Evolutionary conservation across 257 asterid genomes (phyloP).

Genomic region (Lantana camara): DNA sequence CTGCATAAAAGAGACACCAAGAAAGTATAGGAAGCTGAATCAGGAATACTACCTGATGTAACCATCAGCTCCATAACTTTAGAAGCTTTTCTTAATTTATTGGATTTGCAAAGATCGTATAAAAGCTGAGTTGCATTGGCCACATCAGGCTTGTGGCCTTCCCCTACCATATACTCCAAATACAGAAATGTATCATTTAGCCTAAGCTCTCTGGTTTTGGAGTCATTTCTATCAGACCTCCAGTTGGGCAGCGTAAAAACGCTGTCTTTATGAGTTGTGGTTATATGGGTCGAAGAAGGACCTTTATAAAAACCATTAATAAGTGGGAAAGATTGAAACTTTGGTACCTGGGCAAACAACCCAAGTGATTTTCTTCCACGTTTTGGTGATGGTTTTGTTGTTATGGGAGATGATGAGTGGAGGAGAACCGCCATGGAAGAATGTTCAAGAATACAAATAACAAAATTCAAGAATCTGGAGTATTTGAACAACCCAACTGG

Average conservation of each 20-base stretch:
- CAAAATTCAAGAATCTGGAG: constrained; percentile 17
- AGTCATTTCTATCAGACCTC: constrained; percentile 70
- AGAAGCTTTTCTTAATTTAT: constrained; percentile 74
- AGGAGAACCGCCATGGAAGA: constrained; percentile 58
- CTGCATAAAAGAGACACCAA: constrained; percentile 69
- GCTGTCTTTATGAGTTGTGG: constrained; percentile 43
- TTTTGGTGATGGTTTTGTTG: constrained; percentile 55
- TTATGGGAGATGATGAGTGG: constrained; percentile 59
- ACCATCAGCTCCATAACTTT: constrained; percentile 84
- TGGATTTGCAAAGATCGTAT: constrained; percentile 80
- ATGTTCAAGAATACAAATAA: constrained; percentile 2
- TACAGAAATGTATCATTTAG: constrained; percentile 71
- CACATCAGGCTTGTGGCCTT: constrained; percentile 73
- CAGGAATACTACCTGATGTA: constrained; percentile 67
- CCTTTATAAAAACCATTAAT: constrained; percentile 41
- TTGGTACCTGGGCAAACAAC: constrained; percentile 45
- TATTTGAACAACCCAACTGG: background rate
- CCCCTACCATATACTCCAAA: constrained; percentile 76
- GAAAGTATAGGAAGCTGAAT: constrained; percentile 69
- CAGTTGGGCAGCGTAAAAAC: constrained; percentile 74
- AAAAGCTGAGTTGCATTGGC: constrained; percentile 66
- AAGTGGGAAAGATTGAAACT: constrained; percentile 43
- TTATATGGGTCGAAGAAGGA: constrained; percentile 46
- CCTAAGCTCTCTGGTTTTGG: constrained; percentile 54
- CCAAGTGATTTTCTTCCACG: constrained; percentile 36